Conservation (phyloP, 805 yeast genomes). For the Lachancea waltii region DNA sequence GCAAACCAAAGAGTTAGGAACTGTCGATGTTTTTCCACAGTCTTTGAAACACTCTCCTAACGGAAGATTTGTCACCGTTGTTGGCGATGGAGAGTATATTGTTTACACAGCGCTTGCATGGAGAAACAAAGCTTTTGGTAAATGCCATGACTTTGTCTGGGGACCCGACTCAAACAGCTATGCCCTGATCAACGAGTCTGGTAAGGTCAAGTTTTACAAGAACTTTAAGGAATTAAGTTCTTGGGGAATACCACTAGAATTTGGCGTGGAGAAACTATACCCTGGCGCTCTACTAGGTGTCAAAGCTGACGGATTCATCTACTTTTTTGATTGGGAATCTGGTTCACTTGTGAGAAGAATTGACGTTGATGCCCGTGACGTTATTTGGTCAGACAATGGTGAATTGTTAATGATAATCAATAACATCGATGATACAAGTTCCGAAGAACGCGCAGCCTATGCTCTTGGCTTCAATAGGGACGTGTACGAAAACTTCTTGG, state of each 20-base stretch:
- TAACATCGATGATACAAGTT: constrained; percentile 36
- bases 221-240: constrained; percentile 76
- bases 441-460: constrained; percentile 50
- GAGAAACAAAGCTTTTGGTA: constrained; percentile 92
- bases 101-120: constrained; percentile 95
- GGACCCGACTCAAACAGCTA: constrained; percentile 81
- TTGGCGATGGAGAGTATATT: constrained; percentile 97
- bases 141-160: constrained; percentile 91
- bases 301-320: constrained; percentile 75
- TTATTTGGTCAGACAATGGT: constrained; percentile 91
- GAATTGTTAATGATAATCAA: constrained; percentile 75
- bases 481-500: constrained; percentile 54
- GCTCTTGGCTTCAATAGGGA: constrained; percentile 70
- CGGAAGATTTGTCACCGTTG: constrained; percentile 93
- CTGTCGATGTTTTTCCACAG: constrained; percentile 88
- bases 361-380: constrained; percentile 74
- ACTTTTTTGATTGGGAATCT: constrained; percentile 91
- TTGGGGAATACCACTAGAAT: constrained; percentile 57
- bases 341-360: constrained; percentile 81
- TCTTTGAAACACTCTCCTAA: constrained; percentile 88
- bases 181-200: constrained; percentile 69
- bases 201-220: constrained; percentile 63
- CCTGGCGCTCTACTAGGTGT: constrained; percentile 88
- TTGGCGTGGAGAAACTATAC: constrained; percentile 70
- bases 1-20: constrained; percentile 86